Evolutionary conservation across 768 basidiomycete genomes (phyloP), one percentile per base, ranked within the genome.

Genomic region (Harrya chromipes): DNA sequence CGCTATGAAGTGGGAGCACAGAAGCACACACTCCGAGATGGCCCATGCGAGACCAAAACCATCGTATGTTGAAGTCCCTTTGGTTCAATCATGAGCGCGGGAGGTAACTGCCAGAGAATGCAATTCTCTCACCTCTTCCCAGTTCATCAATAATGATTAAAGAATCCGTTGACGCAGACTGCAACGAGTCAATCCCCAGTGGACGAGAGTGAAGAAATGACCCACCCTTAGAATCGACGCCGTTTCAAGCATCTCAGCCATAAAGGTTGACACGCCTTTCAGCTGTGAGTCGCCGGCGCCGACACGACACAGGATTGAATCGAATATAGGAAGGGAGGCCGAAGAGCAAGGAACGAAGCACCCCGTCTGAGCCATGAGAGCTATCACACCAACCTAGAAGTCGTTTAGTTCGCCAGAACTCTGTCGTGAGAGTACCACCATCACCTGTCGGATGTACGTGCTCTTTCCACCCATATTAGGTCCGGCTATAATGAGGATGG

Each of bases 381-480:
- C 89, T 54, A 97, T 92, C n/a, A 95, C 94, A 2, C 94, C 97
- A 33, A 90, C 85, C 84, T 85, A 74, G 43, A 26, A 38, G 10
- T 3, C 31, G n/a, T 33, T 52, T 24, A 59, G 48, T 46, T 36
- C 20, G 8, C 23, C 21, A 12, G 6, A 41, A 20, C 17, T 7
- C 8, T 16, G 20, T 27, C 43, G 7, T 14, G 5, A 33, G 19
- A 13, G 8, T 4, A 37, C 14, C 20, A 16, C 40, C 11, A n/a
- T 52, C 40, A 86, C 89, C 72, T 94, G 90, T 40, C 93, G 87
- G 59, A 98, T 95, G 60, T 94, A 97, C 0, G 95, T 97, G 41
- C 90, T 93, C 70, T 99, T 99, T 52, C 97, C 97, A 45, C 97
- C 97, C 90, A 97, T 97, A 69, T 99, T 99, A 0, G 97, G 97